Base-by-base conservation (phyloP, 257 asterid species). In the Lantana camara region DNA sequence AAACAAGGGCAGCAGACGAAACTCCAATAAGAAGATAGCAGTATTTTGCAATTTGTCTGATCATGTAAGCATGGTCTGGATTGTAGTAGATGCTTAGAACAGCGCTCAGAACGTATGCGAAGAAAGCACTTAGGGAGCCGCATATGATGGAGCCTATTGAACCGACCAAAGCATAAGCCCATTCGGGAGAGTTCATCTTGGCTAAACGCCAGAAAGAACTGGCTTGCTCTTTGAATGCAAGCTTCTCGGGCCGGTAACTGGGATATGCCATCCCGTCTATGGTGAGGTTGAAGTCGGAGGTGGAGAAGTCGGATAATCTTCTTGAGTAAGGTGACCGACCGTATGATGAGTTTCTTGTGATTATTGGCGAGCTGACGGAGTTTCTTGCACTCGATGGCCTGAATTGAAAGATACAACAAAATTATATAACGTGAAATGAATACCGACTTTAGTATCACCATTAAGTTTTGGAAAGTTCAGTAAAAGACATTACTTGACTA, bases 301-400 rank as follows among this genome's bases (percentile, higher is more conserved):
- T 91, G 32, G 98, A 91, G 87, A 91, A 91, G 73, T 91, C 98
- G 3, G 95, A 88, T 17, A 91, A 45, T 51, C 96, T 75, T 63
- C 98, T 78, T 11, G 98, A 91, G 81, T 91, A 91, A 0, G 98
- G 98, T 7, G 96, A 91, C 52, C 96, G 83, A 2, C 94, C 88
- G 1, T 91, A 91, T 0, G 98, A 91, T 27, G 98, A 91, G 66
- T 91, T 91, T 51, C 98, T 68, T 7, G 96, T 78, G 23, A 91
- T 91, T 66, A 88, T 88, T 2, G 96, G 95, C 4, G 98, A 91
- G 80, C 98, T 91, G 2, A 88, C 95, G 0, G 98, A 91, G 79
- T 91, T 91, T 57, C 98, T 82, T 9, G 98, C 98, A 49, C 96
- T 91, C 0, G 98, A 91, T 52, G 96, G 95, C 95, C 98, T 91